Conservation (phyloP, 257 asterid genomes). For the Forsythia suspensa region DNA sequence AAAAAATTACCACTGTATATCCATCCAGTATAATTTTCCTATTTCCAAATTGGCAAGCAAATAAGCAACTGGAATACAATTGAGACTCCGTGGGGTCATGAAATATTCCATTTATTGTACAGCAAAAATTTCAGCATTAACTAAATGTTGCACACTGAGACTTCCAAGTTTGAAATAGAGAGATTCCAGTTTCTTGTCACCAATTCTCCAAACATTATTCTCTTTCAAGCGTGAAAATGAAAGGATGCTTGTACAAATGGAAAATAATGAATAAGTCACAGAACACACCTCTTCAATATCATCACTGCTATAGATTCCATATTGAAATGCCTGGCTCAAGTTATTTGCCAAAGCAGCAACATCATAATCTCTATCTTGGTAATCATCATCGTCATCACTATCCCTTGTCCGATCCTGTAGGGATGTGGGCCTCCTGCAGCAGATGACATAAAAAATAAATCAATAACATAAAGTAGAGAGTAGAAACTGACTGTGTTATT, state of each 20-base stretch:
- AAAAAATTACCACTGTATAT: not conserved
- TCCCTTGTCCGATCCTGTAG: constrained; percentile 83
- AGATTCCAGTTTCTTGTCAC: not conserved
- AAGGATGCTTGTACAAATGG: not conserved
- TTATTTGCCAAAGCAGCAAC: constrained; percentile 96
- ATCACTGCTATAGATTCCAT: constrained; percentile 82
- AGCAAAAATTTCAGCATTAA: not conserved
- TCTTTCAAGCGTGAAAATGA: not conserved
- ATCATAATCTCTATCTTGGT: constrained; percentile 92
- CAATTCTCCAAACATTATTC: not conserved
- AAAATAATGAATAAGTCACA: constrained; percentile 3
- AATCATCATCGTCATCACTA: constrained; percentile 96
- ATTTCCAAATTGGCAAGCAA: not conserved
- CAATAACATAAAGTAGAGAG: constrained; percentile 8
- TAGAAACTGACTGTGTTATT: not conserved
- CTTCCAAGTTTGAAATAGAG: not conserved
- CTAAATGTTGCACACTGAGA: not conserved
- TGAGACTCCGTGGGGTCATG: not conserved
- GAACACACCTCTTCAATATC: constrained; percentile 65
- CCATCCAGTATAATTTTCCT: not conserved
- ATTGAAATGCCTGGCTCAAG: constrained; percentile 87
- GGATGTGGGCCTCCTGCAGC: constrained; percentile 85
- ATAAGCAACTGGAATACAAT: not conserved
- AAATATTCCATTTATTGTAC: not conserved
- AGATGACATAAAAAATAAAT: constrained; percentile 10